Base-by-base conservation (phyloP, 176 grass and related monocot species). In the Oryza meyeriana region DNA sequence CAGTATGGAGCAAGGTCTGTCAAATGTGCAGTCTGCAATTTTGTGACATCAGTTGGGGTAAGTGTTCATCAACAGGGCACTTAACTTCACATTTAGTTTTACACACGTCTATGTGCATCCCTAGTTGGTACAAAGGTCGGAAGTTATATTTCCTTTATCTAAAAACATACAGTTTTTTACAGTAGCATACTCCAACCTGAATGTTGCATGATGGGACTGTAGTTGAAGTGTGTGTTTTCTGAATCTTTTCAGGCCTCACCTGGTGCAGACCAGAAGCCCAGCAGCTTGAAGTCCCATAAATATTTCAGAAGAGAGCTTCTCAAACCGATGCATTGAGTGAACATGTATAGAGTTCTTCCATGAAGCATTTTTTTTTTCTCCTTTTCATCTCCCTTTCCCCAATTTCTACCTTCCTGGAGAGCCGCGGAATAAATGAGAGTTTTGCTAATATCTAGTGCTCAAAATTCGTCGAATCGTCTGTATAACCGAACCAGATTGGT, bases 1-100 rank as follows among this genome's bases (percentile, higher is more conserved):
- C 96, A 99, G 87, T 95, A 99, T 59, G 93, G 93, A 63, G 96
- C 96, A 57, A 74, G 96, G 85, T 99, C 96, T 20, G 96, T 99
- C 42, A 94, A 99, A 84, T 99, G 96, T 12, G 89, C 93, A 39
- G 89, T 99, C 63, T 99, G 96, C 83, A 94, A 87, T 81, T 95
- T 92, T 83, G 91, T 95, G 44, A 94, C 96, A 80, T 93, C 93
- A 28, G 88, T 93, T 72, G 96, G 89, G 80, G 93, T 95, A 64
- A 70, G 84, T 79, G 24, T 75, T 88, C 29, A 39, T 82, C 45
- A 52, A 33, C 57, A 81, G 14, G 10, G 4, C 11, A 64, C 24
- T 66, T 28, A 62, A 36, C 14, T 40, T 75, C 17, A 55, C 18
- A 55, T n/a, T 55, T 20, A 6, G 17, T 50, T 50, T 50, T 18